These are phyloP conservation scores for Populus tomentosa DNA, from an alignment of 441 rosid species.

Conservation along the genomic window DNA sequence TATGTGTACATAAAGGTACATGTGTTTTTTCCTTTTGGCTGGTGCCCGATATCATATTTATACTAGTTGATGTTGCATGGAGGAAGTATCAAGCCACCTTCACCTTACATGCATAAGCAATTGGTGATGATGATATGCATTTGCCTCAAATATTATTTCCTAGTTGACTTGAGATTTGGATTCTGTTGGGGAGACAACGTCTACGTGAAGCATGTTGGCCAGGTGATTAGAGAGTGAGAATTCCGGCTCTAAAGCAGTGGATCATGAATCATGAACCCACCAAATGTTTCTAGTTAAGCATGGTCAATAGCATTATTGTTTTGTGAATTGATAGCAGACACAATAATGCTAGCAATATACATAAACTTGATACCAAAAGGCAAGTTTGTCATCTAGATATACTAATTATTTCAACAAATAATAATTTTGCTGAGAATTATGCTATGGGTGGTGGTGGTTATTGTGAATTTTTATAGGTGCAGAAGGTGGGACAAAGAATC, in stretches of 20 bases:
- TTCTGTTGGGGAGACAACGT: slow-evolving; percentile 26
- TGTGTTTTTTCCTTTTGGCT: background rate
- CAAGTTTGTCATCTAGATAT: background rate
- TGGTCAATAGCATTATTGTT: background rate
- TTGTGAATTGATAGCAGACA: background rate
- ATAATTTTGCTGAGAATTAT: background rate
- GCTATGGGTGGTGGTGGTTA: background rate
- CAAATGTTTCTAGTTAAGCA: background rate
- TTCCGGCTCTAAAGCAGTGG: background rate
- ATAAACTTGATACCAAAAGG: background rate
- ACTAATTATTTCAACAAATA: background rate
- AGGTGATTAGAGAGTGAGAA: slow-evolving; percentile 13
- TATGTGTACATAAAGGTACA: background rate
- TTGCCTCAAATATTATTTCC: background rate
- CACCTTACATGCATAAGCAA: background rate
- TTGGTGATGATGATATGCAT: background rate
- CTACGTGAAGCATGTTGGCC: slow-evolving; percentile 26
- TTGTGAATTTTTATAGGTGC: background rate
- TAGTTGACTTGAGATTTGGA: slow-evolving; percentile 9
- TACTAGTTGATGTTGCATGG: background rate
- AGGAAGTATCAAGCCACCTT: background rate
- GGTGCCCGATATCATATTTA: too few species aligned
- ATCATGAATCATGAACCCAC: background rate
- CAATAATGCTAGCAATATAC: background rate
- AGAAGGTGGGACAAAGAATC: background rate